Evolutionary conservation across 805 yeast genomes (phyloP).

Genomic region (Monosporozyma unispora): DNA sequence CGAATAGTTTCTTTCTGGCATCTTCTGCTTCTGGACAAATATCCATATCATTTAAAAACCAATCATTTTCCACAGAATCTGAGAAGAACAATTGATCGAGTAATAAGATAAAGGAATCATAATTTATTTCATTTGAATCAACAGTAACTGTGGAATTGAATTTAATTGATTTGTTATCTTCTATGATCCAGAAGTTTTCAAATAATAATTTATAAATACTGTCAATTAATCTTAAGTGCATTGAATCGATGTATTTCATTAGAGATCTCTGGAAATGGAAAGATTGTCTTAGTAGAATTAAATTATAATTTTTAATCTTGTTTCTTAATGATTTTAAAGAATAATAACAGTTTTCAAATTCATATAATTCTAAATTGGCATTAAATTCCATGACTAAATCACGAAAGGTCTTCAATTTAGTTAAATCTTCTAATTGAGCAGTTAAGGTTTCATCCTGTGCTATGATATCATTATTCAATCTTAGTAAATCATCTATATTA

Average conservation of each 20-base stretch:
- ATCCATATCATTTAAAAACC: conserved; percentile 22
- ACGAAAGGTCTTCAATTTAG: conserved; percentile 13
- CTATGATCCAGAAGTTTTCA: conserved; percentile 20
- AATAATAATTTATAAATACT: conserved; percentile 12
- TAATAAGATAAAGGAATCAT: conserved; percentile 11
- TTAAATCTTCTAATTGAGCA: conserved; percentile 15
- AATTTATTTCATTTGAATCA: conserved; percentile 10
- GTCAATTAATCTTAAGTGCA: conserved; percentile 20
- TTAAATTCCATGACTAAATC: conserved; percentile 23
- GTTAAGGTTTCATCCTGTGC: conserved; percentile 2
- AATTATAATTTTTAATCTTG: conserved; percentile 14
- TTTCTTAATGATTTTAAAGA: conserved; percentile 21
- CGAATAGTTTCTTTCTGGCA: conserved; percentile 12
- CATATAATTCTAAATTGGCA: conserved; percentile 21
- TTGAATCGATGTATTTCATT: conserved; percentile 17
- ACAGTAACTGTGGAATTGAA: conserved; percentile 6
- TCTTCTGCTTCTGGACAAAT: conserved; percentile 17
- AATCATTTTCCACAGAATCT: conserved; percentile 9
- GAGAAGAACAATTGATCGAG: conserved; percentile 13
- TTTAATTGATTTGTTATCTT: conserved; percentile 6
- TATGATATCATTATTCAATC: not conserved
- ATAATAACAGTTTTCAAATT: conserved; percentile 28
- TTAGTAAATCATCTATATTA: not conserved
- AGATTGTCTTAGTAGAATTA: conserved; percentile 13
- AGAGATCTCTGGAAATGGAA: conserved; percentile 25